phyloP scores from a whole-genome alignment of 176 grass and related monocot species.

The Carex myosuroides region DNA sequence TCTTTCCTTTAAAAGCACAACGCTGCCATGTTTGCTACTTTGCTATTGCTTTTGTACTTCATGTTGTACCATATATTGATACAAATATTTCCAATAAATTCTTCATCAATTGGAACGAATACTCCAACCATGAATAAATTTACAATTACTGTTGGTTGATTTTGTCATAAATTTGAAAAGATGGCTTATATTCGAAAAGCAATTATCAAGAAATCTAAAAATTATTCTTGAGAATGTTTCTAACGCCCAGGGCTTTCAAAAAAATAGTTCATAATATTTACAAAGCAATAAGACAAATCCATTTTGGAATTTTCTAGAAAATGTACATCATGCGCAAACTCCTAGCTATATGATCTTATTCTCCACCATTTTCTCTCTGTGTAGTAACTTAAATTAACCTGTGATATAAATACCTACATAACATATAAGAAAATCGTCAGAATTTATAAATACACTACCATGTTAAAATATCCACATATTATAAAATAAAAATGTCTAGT shows the following conservation, averaged over 20 bases:
- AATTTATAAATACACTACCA: not conserved
- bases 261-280: slow-evolving; percentile 6
- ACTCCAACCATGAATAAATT: not conserved
- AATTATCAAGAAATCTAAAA: not conserved
- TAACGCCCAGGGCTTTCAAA: not conserved
- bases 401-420: not conserved
- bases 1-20: no score
- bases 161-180: not conserved
- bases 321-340: not conserved
- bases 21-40: no score
- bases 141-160: not conserved
- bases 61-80: not conserved
- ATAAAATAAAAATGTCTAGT: not conserved
- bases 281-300: not conserved
- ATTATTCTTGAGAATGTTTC: not conserved
- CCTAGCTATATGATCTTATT: not conserved
- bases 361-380: not conserved
- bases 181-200: no score
- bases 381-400: not conserved
- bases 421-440: not conserved
- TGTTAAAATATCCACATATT: not conserved
- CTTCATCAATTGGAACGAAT: not conserved
- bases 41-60: not conserved
- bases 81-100: not conserved
- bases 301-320: not conserved